Percentiles rank a stretch among this genome's conserved stretches.
Evolutionary conservation across 202 grass and related monocot genomes (phyloP).

Genomic region (Eragrostis tef): DNA sequence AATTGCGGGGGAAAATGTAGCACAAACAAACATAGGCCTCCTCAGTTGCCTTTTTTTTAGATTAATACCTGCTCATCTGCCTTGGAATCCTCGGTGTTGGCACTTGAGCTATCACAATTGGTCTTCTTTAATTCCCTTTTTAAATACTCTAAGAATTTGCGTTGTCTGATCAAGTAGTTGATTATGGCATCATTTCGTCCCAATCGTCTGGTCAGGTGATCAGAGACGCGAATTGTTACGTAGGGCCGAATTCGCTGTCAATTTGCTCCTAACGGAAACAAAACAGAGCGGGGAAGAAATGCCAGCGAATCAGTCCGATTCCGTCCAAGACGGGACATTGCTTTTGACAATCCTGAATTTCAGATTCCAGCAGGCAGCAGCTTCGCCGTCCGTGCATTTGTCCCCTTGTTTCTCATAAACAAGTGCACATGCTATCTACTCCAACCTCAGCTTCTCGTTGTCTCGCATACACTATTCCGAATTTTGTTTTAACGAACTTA

Average conservation of each 20-base stretch:
- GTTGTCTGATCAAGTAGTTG: neutral
- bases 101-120: neutral
- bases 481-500: too few relatives aligned
- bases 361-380: slow-evolving; percentile 19
- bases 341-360: slow-evolving; percentile 20
- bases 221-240: neutral
- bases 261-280: neutral
- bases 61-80: too few relatives aligned
- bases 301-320: slow-evolving; percentile 21
- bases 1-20: neutral
- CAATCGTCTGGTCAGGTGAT: neutral
- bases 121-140: neutral
- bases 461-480: too few relatives aligned
- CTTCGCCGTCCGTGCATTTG: slow-evolving; percentile 14
- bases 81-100: slow-evolving; percentile 28
- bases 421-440: neutral
- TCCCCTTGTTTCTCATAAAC: neutral
- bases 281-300: neutral
- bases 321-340: slow-evolving; percentile 30
- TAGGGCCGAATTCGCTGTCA: neutral
- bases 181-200: neutral
- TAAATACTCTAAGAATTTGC: neutral
- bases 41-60: too few relatives aligned
- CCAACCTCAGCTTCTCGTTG: too few relatives aligned
- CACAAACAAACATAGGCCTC: neutral